Evolutionary conservation across 805 yeast species (phyloP).

Genomic region (Wickerhamia fluorescens): DNA sequence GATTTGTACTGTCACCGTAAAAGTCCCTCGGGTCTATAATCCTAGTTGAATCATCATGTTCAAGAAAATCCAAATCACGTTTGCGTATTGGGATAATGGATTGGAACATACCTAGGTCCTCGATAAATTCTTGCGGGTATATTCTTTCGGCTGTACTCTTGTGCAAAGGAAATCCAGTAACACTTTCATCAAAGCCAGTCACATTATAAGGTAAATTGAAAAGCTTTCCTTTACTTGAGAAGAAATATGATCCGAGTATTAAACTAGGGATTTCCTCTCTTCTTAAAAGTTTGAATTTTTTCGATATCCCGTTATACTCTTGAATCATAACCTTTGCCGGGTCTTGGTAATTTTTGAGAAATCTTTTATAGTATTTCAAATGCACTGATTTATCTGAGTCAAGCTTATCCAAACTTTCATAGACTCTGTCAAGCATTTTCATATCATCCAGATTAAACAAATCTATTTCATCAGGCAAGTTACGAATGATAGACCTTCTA

Average conservation of each 20-base stretch:
- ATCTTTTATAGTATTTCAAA: slow-evolving; percentile 27
- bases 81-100: slow-evolving; percentile 25
- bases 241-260: slow-evolving; percentile 21
- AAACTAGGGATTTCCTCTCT: slow-evolving; percentile 25
- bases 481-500: slow-evolving; percentile 21
- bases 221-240: too few species aligned
- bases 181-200: slow-evolving; percentile 33
- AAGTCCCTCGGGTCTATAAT: slow-evolving; percentile 13
- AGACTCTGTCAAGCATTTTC: slow-evolving; percentile 23
- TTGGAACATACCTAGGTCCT: slow-evolving; percentile 26
- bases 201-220: slow-evolving; percentile 31
- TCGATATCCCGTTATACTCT: slow-evolving; percentile 29
- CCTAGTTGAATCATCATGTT: slow-evolving; percentile 11
- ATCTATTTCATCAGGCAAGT: slow-evolving; percentile 32
- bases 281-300: slow-evolving; percentile 30
- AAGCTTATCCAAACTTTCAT: slow-evolving; percentile 21
- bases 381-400: slow-evolving; percentile 34
- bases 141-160: slow-evolving; percentile 14
- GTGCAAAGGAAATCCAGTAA: slow-evolving; percentile 32
- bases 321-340: slow-evolving; percentile 22
- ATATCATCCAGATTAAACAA: slow-evolving; percentile 21
- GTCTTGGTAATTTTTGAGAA: slow-evolving; percentile 25
- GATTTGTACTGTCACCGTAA: slow-evolving; percentile 1
- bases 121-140: slow-evolving; percentile 33
- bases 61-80: slow-evolving; percentile 30